These are phyloP conservation scores for Angophora floribunda DNA, from an alignment of 345 rosid genomes.

Conservation along the genomic window DNA sequence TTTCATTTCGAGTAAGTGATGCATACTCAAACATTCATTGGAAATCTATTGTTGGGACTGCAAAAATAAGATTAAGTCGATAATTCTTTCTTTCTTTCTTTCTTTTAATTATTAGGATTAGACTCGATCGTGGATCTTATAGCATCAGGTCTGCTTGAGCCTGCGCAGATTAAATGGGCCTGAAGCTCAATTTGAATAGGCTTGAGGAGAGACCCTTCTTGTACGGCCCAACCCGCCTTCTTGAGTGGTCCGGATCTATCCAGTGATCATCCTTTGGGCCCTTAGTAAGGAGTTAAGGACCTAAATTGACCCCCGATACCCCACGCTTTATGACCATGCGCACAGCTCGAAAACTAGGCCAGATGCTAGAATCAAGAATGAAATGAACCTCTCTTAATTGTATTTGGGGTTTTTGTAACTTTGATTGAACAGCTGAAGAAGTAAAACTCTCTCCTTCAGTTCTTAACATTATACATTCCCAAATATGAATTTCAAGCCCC, in stretches of 20 bases:
- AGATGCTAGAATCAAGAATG: not conserved
- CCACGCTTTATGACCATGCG: not conserved
- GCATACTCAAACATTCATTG: not conserved
- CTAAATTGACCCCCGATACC: not conserved
- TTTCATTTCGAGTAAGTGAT: not conserved
- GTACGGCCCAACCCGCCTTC: not conserved
- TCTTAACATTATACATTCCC: not conserved
- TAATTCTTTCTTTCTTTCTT: too few species aligned
- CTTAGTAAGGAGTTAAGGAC: not conserved
- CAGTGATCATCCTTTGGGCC: not conserved
- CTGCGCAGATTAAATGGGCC: not conserved
- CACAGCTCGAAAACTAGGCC: not conserved
- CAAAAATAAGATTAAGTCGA: fast-evolving
- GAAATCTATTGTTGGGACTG: not conserved
- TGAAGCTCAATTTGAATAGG: not conserved
- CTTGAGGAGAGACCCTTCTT: not conserved
- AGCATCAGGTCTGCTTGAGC: not conserved
- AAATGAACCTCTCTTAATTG: not conserved
- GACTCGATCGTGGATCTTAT: fast-evolving
- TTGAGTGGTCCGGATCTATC: not conserved
- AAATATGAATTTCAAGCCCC: not conserved
- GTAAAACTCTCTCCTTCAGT: not conserved
- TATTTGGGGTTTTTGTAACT: not conserved
- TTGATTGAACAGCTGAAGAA: not conserved
- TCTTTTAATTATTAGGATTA: not conserved